Evolutionary conservation across 345 rosid genomes (phyloP), one percentile per base, ranked within the genome.

Genomic region (Nephelium lappaceum): DNA sequence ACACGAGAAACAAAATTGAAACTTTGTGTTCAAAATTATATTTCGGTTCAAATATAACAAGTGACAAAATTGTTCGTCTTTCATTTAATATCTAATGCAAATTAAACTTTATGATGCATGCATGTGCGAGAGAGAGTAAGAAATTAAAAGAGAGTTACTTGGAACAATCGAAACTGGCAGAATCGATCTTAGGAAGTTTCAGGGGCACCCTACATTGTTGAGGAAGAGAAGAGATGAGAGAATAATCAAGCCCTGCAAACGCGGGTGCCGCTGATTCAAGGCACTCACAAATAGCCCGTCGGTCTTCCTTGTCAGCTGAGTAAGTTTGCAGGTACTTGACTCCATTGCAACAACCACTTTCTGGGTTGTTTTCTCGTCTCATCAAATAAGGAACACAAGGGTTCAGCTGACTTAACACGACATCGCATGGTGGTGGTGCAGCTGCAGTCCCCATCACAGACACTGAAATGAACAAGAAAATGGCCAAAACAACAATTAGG

Each of bases 161-260:
- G 25, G 77, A 25, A 10, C 45, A 74, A 15, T 63, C 69, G 77
- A 62, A 74, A 25, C 5, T 11, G 12, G 43, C 45, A 63, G 77
- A 62, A 62, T 53, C 2, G 8, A 45, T 18, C 3, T 38, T 23
- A 2, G 77, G 77, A 57, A 74, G 42, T 9, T 62, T 25, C 23
- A 25, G 2, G 24, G 58, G 9, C 14, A 74, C 69, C 0, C 77
- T 3, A 19, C 77, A 74, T 19, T 43, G 25, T 43, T 45, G 19
- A 0, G 61, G 69, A 24, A 74, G 69, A 0, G 11, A 41, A 18
- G 11, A 0, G 69, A 74, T 27, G 7, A 42, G 69, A 45, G 77
- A 25, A 18, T 5, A 74, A 63, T 74, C 77, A 45, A 45, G 64
- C 15, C 4, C 10, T 21, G 41, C 24, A 19, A 14, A 6, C 42